These are phyloP conservation scores for Ramaria sp. DNA, from an alignment of 768 basidiomycete species.

Conservation along the genomic window DNA sequence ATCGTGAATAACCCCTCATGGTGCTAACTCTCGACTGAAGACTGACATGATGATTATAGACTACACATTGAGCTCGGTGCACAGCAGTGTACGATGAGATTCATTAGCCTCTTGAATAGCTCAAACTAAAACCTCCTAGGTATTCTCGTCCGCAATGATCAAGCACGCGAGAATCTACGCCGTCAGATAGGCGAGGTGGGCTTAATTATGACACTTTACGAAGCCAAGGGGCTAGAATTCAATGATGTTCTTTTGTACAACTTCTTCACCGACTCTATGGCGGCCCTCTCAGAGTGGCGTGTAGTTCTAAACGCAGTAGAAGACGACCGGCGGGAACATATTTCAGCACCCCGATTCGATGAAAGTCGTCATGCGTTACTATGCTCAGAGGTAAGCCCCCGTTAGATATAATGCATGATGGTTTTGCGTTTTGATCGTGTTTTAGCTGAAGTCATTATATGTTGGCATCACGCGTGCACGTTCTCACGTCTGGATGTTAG, in stretches of 20 bases:
- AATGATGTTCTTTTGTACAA: conserved; percentile 64
- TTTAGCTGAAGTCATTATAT: conserved; percentile 55
- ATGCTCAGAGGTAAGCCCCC: conserved; percentile 41
- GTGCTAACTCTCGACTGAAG: background rate
- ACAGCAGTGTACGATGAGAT: conserved; percentile 42
- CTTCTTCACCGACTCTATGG: conserved; percentile 57
- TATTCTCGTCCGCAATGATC: conserved; percentile 57
- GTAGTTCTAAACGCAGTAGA: conserved; percentile 37
- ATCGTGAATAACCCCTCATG: conserved; percentile 25
- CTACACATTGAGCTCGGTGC: conserved; percentile 46
- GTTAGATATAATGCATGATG: background rate
- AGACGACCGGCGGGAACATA: conserved; percentile 10
- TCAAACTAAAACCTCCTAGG: conserved; percentile 26
- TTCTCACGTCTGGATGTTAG: conserved; percentile 62
- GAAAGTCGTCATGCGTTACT: conserved; percentile 40
- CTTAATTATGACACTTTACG: conserved; percentile 51
- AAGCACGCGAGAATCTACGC: conserved; percentile 35
- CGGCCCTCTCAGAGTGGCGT: conserved; percentile 46
- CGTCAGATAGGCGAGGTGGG: conserved; percentile 48
- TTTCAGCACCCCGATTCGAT: conserved; percentile 37
- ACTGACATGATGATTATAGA: background rate
- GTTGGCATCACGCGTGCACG: conserved; percentile 63
- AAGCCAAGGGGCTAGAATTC: conserved; percentile 60
- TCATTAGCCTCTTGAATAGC: background rate
- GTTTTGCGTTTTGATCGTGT: background rate